Base-by-base conservation (phyloP, 805 yeast genomes). In the Wickerhamomyces chaumierensis region DNA sequence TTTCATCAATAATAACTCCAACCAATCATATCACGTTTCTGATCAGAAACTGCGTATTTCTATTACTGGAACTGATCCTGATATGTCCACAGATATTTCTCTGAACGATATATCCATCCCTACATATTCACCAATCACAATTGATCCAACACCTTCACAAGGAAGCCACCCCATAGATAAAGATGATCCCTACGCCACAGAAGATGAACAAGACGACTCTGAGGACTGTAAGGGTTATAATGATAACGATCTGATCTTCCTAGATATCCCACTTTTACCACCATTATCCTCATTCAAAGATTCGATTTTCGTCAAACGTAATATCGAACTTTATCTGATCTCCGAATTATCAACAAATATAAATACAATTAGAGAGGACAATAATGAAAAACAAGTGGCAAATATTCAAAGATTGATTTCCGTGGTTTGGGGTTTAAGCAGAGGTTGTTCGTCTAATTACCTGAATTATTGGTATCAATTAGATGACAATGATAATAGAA, bases 231-330 rank as follows among this genome's bases (percentile, higher is more conserved):
- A 21, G 6, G 9, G 6, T 6, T 6, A 21, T 21, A 14, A 11
- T 18, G 33, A 36, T 3, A 15, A 17, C 5, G 33, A 31, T 9
- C 15, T 15, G 33, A 31, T 31, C 15, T 46, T 36, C 34, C 33
- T 53, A 14, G 56, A 56, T 34, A 51, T 56, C 18, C 60, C 62
- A 5, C 37, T 56, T 25, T 35, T 55, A 9, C 55, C 59, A n/a
- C 59, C 57, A 14, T 44, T 63, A 21, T 56, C 69, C 2, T 52
- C 67, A 3, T 49, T 57, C 31, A 57, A 57, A 33, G 66, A 66
- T 45, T 56, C 58, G 0, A 37, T 51, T 1, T 60, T 55, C 41
- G 57, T 64, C 1, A 56, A 58, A 42, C 50, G 63, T 31, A 57
- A 62, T 39, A 57, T 63, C 4, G 69, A 67, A 41, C 36, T 61